phyloP scores from a whole-genome alignment of 2,329 filamentous ascomycete genomes.

The Aphanocladium album region DNA sequence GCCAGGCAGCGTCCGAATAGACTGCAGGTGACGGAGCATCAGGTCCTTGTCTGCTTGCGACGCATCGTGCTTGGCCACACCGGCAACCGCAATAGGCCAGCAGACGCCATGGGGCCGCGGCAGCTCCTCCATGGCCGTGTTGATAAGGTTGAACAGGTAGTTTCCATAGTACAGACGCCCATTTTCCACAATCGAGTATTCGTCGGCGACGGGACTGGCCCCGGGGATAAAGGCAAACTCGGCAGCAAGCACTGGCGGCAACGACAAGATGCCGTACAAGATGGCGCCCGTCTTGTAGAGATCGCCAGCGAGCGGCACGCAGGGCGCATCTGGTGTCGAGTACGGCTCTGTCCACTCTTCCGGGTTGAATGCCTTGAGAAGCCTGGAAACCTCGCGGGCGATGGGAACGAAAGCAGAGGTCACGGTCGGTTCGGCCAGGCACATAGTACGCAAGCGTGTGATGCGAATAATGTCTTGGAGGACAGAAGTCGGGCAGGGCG shows the following conservation, averaged over 20 bases:
- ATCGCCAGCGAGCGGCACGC: conserved; percentile 1
- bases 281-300: conserved; percentile 2
- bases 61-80: conserved; percentile 6
- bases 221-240: not conserved
- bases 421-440: not conserved
- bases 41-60: not conserved
- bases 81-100: conserved; percentile 6
- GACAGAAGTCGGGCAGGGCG: conserved; percentile 5
- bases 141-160: not conserved
- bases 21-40: not conserved
- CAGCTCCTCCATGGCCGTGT: conserved; percentile 1
- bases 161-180: not conserved
- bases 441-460: conserved; percentile 5
- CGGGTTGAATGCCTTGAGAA: not conserved
- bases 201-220: not conserved
- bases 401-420: conserved; percentile 1
- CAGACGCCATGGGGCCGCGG: not conserved
- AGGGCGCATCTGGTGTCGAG: conserved; percentile 1
- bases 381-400: not conserved
- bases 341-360: conserved; percentile 6
- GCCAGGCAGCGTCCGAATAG: not conserved
- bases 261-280: not conserved
- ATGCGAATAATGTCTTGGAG: conserved; percentile 10
- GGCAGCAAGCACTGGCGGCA: not conserved
- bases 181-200: not conserved